Evolutionary conservation across 2,329 filamentous ascomycete species (phyloP), one percentile per base, ranked within the genome.

Genomic region (Apiospora aurea): DNA sequence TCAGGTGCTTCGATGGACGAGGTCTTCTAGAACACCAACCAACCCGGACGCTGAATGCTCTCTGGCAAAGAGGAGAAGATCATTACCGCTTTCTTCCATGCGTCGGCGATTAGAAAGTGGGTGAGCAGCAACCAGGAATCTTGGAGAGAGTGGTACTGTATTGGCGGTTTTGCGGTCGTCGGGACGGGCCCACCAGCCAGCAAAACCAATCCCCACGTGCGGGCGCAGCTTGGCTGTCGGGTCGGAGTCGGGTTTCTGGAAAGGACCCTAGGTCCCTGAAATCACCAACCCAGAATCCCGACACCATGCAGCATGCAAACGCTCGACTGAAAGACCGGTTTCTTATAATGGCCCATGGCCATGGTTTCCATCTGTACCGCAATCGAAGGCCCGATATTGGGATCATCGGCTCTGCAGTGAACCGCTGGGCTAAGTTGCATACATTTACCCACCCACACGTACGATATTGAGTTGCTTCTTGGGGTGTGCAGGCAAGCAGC

Each of bases 181-280:
- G 26, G 51, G 53, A 61, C 21, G 26, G 29, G 16, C 53, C 53
- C 53, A 61, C 34, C 16, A 38, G 26, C 16, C 29, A 21, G 34
- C 46, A n/a, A 47, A 49, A n/a, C 21, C 46, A n/a, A n/a, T n/a
- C 53, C 53, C 53, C 53, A 61, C 53, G 53, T 38, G 29, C 53
- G 16, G 53, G 53, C 53, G 53, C 26, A 21, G 26, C 41, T 11
- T 43, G 41, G 8, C 41, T 3, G 41, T 14, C 21, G 26, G 5
- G 18, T 34, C 14, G 8, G 6, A 1, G 41, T 14, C 21, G 26
- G 5, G 18, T 34, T 26, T 26, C 51, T 7, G 34, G 5, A 4
- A 2, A 38, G 34, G 26, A 16, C 46, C 18, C 8, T n/a, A 10
- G 46, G 24, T 53, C 29, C 53, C 53, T 61, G 16, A 21, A 57